phyloP scores from a whole-genome alignment of 2,329 filamentous ascomycete genomes.

The Pseudopithomyces maydicus region DNA sequence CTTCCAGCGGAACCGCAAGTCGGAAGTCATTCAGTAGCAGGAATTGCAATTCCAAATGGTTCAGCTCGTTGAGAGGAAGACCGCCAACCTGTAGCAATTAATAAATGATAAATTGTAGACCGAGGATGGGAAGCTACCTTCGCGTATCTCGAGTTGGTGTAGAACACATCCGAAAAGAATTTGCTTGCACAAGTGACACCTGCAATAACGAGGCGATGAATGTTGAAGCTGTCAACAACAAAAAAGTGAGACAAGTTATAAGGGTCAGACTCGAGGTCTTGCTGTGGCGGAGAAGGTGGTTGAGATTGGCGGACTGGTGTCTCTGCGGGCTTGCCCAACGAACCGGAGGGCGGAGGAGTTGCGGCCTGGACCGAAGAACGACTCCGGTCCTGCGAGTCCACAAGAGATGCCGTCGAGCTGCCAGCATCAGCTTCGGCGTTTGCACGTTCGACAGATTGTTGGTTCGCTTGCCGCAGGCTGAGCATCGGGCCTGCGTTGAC shows the following conservation, averaged over 20 bases:
- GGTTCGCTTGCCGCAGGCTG: slow-evolving; percentile 61
- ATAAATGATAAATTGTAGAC: neutral
- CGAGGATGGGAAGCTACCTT: slow-evolving; percentile 68
- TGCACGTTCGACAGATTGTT: slow-evolving; percentile 48
- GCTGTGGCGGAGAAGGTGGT: slow-evolving; percentile 44
- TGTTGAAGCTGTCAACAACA: slow-evolving; percentile 98
- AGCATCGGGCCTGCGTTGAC: slow-evolving; percentile 82
- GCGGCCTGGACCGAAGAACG: slow-evolving; percentile 49
- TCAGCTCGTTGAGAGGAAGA: slow-evolving; percentile 86
- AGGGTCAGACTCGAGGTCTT: slow-evolving; percentile 50
- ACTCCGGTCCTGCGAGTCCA: slow-evolving; percentile 22
- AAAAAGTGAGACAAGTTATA: slow-evolving; percentile 73
- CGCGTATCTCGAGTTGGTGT: slow-evolving; percentile 98
- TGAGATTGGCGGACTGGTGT: slow-evolving; percentile 31
- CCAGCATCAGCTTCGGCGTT: slow-evolving; percentile 40
- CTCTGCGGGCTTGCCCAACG: slow-evolving; percentile 48
- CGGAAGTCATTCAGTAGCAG: slow-evolving; percentile 94
- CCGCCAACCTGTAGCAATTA: slow-evolving; percentile 76
- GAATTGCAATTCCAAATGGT: slow-evolving; percentile 96
- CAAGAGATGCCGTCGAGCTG: slow-evolving; percentile 30
- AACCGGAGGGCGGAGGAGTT: slow-evolving; percentile 57
- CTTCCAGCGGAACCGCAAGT: slow-evolving; percentile 89
- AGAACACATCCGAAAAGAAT: slow-evolving; percentile 99
- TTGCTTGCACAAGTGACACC: slow-evolving; percentile 98
- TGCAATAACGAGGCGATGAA: slow-evolving; percentile 93